Percentiles rank a stretch among this genome's conserved stretches.
Evolutionary conservation across 306 rosid genomes (phyloP).

Genomic region (Spatholobus suberectus): DNA sequence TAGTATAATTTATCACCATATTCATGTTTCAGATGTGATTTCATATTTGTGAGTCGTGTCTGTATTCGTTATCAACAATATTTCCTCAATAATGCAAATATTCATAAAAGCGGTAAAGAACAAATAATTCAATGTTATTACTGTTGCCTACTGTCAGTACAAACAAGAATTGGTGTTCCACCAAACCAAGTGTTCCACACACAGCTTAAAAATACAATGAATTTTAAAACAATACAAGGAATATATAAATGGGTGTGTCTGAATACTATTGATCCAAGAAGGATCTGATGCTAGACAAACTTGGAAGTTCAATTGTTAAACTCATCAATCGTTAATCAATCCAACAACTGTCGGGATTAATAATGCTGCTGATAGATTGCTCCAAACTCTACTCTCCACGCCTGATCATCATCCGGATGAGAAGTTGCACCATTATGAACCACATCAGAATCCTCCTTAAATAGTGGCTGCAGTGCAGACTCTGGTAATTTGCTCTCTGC

Average conservation of each 20-base stretch:
- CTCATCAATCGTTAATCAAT: slow-evolving; percentile 6
- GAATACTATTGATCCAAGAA: slow-evolving; percentile 48
- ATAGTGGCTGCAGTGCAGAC: slow-evolving; percentile 77
- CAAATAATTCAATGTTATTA: slow-evolving; percentile 12
- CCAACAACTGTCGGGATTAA: slow-evolving; percentile 38
- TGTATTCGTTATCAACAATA: no score
- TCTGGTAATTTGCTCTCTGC: slow-evolving; percentile 90
- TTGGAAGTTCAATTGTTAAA: not conserved
- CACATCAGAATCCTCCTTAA: slow-evolving; percentile 63
- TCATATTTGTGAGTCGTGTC: no score
- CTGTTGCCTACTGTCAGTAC: not conserved
- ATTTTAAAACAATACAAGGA: slow-evolving; percentile 27
- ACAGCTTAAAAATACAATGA: slow-evolving; percentile 21
- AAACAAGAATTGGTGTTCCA: slow-evolving; percentile 18
- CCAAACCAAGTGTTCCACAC: slow-evolving; percentile 17
- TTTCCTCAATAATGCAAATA: no score
- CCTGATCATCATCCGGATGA: slow-evolving; percentile 71
- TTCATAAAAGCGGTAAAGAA: not conserved
- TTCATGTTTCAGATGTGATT: no score
- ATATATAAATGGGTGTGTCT: slow-evolving; percentile 32
- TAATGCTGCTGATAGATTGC: slow-evolving; percentile 94
- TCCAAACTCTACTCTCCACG: slow-evolving; percentile 96
- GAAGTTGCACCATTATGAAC: slow-evolving; percentile 46
- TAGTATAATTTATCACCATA: no score
- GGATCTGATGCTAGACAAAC: slow-evolving; percentile 45